These are phyloP conservation scores for Flaveria sonorensis DNA, from an alignment of 129 eudicot species.

Conservation along the genomic window DNA sequence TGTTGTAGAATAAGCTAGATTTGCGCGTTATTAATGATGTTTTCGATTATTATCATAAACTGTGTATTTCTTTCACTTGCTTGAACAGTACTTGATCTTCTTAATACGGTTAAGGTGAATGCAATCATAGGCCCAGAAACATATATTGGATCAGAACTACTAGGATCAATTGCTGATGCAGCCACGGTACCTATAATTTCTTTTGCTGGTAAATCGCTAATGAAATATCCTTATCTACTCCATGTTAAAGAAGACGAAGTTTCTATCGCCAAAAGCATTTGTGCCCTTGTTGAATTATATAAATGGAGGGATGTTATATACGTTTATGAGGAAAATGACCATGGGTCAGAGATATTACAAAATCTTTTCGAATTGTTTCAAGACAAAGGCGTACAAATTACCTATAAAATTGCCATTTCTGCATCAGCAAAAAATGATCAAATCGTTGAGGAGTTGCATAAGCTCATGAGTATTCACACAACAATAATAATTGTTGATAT, in stretches of 20 bases:
- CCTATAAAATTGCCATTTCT: conserved; percentile 35
- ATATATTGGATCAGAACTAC: conserved; percentile 17
- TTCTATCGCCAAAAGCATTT: conserved; percentile 22
- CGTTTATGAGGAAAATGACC: conserved; percentile 30
- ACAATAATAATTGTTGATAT: conserved; percentile 43
- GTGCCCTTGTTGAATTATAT: conserved; percentile 24
- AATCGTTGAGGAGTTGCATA: conserved; percentile 36
- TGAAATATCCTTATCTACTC: conserved; percentile 25
- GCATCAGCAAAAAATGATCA: conserved; percentile 34
- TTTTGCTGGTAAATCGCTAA: conserved; percentile 27
- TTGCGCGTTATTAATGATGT: neutral
- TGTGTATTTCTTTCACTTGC: neutral
- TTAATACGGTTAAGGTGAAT: conserved; percentile 28
- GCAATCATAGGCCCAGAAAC: conserved; percentile 40
- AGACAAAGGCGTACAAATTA: conserved; percentile 11
- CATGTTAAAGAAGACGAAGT: conserved; percentile 29
- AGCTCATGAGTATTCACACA: conserved; percentile 38
- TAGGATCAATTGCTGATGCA: conserved; percentile 24
- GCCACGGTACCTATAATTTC: conserved; percentile 24
- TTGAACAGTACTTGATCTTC: conserved; percentile 33
- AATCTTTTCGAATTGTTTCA: conserved; percentile 19
- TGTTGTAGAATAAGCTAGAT: too few species aligned
- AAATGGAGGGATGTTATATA: conserved; percentile 33
- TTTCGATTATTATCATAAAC: neutral
- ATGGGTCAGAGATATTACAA: conserved; percentile 20